phyloP scores from a whole-genome alignment of 2,329 filamentous ascomycete genomes.

The Alternaria dauci region DNA sequence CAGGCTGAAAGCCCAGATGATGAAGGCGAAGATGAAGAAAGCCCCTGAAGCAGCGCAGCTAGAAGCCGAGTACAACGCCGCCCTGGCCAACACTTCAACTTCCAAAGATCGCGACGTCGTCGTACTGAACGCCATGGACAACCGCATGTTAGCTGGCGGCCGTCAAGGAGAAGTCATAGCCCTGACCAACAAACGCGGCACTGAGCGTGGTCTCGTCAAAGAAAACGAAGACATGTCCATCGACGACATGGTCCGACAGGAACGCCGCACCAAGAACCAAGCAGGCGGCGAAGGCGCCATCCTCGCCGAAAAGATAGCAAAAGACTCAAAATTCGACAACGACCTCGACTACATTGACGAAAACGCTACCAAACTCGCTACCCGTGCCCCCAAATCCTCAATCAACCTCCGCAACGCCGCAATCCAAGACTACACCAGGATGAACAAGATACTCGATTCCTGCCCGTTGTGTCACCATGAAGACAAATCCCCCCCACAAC shows the following conservation, averaged over 20 bases:
- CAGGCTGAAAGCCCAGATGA: conserved; percentile 88
- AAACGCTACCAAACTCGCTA: conserved; percentile 88
- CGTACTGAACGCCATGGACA: conserved; percentile 87
- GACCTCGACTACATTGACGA: conserved; percentile 98
- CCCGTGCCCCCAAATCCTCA: conserved; percentile 86
- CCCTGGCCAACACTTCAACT: conserved; percentile 68
- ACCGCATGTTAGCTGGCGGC: conserved; percentile 83
- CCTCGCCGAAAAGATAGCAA: conserved; percentile 91
- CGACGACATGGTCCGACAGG: conserved; percentile 96
- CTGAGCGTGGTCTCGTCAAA: conserved; percentile 82
- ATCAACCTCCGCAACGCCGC: conserved; percentile 87
- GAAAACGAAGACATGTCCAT: conserved; percentile 96
- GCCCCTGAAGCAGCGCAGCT: conserved; percentile 78
- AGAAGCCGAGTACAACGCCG: conserved; percentile 83
- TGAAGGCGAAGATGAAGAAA: conserved; percentile 90
- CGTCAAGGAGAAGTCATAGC: conserved; percentile 77
- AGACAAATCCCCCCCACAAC: conserved; percentile 70
- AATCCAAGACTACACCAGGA: conserved; percentile 87
- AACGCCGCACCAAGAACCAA: conserved; percentile 82
- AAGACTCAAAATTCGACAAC: conserved; percentile 88
- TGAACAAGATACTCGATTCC: conserved; percentile 83
- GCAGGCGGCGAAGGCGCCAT: conserved; percentile 80
- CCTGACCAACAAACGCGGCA: conserved; percentile 80
- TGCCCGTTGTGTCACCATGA: conserved; percentile 95
- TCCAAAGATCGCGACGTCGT: conserved; percentile 72